Evolutionary conservation across 2,329 filamentous ascomycete genomes (phyloP), one percentile per base, ranked within the genome.

Genomic region (Bipolaris cookei): DNA sequence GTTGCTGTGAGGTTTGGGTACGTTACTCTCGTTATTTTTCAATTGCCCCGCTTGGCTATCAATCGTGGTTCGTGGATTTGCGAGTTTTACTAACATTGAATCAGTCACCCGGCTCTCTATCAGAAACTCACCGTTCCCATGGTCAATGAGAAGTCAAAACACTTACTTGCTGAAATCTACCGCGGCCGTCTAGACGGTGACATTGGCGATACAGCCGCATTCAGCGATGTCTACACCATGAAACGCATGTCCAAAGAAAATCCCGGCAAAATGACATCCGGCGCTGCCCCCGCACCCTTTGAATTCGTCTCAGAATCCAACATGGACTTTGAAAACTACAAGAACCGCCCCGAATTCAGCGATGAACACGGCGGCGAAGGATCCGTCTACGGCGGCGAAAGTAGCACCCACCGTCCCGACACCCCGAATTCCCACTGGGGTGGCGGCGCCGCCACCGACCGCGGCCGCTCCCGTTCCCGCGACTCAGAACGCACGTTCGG

Each of bases 241-340:
- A 89, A 94, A 68, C 79, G 85, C n/a, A 97, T 98, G 92, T 80
- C 82, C 37, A 73, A 80, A 3, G 77, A 78, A 3, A 82, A 83
- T 5, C 83, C 86, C 0, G 87, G 87, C 55, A 88, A 88, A 60
- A 54, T 21, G 16, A 48, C 70, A 10, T 67, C 68, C 3, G 28
- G 28, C 10, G 28, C 28, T 0, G 39, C 61, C 1, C 58, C 68
- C 6, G 74, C 72, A 4, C 91, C 92, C 0, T 97, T 97, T 75
- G 94, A 98, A 76, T 87, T 96, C 56, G 93, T 98, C 0, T 88
- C 90, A 0, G 94, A 98, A 68, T 85, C 85, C 52, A 87, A 92
- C 46, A 88, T 97, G 76, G 92, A 97, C 74, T 97, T 96, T 72
- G 88, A 92, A 59, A 94, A 92, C 78, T 98, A 88, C 82, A 97